Evolutionary conservation across 192 early-diverging fungal species (phyloP), one percentile per base, ranked within the genome.

Genomic region (Coemansia biformis): DNA sequence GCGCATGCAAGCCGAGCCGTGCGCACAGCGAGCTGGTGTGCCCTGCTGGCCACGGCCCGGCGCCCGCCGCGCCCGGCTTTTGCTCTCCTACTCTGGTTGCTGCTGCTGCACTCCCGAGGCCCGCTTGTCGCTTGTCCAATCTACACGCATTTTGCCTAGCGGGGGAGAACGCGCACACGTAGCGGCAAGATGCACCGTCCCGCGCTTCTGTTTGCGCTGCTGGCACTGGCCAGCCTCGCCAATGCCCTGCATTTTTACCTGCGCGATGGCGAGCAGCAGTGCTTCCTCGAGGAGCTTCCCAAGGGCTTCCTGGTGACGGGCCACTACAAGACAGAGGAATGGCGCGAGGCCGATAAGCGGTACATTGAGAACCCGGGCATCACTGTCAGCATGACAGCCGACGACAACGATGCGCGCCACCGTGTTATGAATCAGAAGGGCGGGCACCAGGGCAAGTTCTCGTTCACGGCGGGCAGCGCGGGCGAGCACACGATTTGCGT

Each of bases 401-500:
- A 84, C 47, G 87, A 83, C 63, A 69, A 52, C 28, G 40, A 56
- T n/a, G 43, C 48, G 6, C 38, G 50, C 45, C 59, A 67, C 41
- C 63, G 46, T 19, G 59, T 98, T n/a, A 73, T 92, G 49, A 86
- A 88, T 57, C 85, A 86, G 60, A 88, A 86, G 65, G 82, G 86
- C 43, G 52, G 55, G 5, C 49, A 79, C 38, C 62, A 74, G 59
- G 94, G 93, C 38, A 81, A 83, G 57, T 97, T 97, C 58, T 85
- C 84, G 28, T 99, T 99, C 54, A 93, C 90, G 11, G 83, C 94
- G 16, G 77, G 86, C 18, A 87, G 88, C 45, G 78, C 86, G 29
- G 93, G 94, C 37, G 84, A 93, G 58, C 93, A 99, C 68, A 69
- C 80, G 14, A 90, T 99, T 43, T 99, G 96, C 68, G 70, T 99